phyloP scores from a whole-genome alignment of 1,139 yeast species.

The Protomyces lactucae-debilis region DNA sequence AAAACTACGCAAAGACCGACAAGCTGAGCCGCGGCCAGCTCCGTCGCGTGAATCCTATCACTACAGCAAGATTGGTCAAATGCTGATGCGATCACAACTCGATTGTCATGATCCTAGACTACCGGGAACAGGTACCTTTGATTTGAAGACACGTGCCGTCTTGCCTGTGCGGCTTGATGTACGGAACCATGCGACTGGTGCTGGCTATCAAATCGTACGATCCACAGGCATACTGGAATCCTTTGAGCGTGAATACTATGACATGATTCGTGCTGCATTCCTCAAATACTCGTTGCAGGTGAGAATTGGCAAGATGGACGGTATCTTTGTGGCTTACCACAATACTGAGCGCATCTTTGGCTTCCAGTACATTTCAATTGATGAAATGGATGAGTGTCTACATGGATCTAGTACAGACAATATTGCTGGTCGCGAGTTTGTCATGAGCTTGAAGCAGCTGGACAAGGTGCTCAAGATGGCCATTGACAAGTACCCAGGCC shows the following conservation, averaged over 20 bases:
- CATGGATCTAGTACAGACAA: conserved; percentile 49
- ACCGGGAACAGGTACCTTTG: conserved; percentile 91
- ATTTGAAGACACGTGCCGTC: conserved; percentile 85
- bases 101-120: conserved; percentile 73
- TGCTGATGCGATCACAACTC: conserved; percentile 82
- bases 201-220: conserved; percentile 62
- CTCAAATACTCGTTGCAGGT: conserved; percentile 87
- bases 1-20: conserved; percentile 37
- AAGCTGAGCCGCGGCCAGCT: conserved; percentile 30
- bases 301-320: conserved; percentile 94
- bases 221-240: conserved; percentile 66
- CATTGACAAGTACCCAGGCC: conserved; percentile 36
- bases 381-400: conserved; percentile 60
- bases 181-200: conserved; percentile 45
- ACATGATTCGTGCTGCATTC: conserved; percentile 68
- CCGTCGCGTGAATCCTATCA: conserved; percentile 48
- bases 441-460: conserved; percentile 57
- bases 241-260: conserved; percentile 71
- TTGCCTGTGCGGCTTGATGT: conserved; percentile 78
- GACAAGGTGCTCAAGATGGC: conserved; percentile 49
- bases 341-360: conserved; percentile 78
- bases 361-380: conserved; percentile 76
- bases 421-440: conserved; percentile 71
- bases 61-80: conserved; percentile 62
- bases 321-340: conserved; percentile 87